Base-by-base conservation (phyloP, 805 yeast genomes). In the Brettanomyces anomalus region DNA sequence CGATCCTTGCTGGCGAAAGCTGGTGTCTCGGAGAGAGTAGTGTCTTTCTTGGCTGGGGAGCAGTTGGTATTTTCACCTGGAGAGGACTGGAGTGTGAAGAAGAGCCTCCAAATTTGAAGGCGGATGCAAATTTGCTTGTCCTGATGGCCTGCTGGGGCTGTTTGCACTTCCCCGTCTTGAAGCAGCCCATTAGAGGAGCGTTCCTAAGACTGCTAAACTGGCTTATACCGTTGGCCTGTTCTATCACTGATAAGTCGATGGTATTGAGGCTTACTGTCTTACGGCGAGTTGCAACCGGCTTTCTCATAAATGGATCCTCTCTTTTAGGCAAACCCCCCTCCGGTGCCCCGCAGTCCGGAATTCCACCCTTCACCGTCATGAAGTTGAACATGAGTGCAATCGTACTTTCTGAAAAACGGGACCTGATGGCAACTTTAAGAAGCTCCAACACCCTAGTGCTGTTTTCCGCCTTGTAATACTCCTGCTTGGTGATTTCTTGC, bases 401-500 rank as follows among this genome's bases (percentile, higher is more conserved):
- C 47, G 80, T 57, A 39, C 71, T 60, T 1, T 79, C 66, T 0
- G 95, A 93, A 2, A 88, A 65, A 15, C 80, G 79, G 13, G 79
- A 72, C 19, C 64, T 65, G 4, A 74, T 53, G 0, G 94, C 89
- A 13, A 68, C 64, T 45, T 76, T 76, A 40, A 89, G 53, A 16
- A 88, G 66, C 41, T 81, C 80, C 28, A 82, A 61, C 18, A 83
- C 72, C 43, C 74, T 71, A 35, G 72, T 71, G 20, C 81, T 67
- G 34, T 72, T 64, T 55, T 88, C 95, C 17, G 81, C 64, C 42
- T 71, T 73, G 57, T 83, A 81, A 51, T 69, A 80, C 50, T 83
- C 93, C 58, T 88, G 96, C 49, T 81, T 82, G 2, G 96, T 82
- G 36, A 73, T 70, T 57, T 89, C 96, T 55, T 83, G 90, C 56